Conservation (phyloP, 1,284 basidiomycete species). For the Marasmius tenuissimus region DNA sequence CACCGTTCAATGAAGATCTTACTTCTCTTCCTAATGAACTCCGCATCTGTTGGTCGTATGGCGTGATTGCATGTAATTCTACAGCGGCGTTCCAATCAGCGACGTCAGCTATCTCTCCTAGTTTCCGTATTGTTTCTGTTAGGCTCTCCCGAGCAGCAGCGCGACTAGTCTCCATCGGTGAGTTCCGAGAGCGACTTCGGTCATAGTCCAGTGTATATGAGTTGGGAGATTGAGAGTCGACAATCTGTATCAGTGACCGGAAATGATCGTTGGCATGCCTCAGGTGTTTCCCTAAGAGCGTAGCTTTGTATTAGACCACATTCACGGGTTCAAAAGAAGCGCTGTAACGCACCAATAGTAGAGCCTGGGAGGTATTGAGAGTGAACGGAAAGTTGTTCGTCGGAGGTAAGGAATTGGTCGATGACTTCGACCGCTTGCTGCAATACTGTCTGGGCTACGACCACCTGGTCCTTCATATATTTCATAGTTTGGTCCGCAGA, state of each 20-base stretch:
- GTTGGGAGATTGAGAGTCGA: conserved; percentile 45
- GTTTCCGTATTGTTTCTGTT: conserved; percentile 50
- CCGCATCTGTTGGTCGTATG: conserved; percentile 68
- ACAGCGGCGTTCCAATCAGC: conserved; percentile 54
- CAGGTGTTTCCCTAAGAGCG: conserved; percentile 68
- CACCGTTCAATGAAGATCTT: conserved; percentile 17
- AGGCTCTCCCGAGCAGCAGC: conserved; percentile 58
- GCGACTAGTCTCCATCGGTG: conserved; percentile 75
- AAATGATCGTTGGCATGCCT: conserved; percentile 83
- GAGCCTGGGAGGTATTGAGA: conserved; percentile 78
- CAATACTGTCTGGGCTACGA: conserved; percentile 64
- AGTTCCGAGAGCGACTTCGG: conserved; percentile 48
- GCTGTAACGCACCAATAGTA: conserved; percentile 62
- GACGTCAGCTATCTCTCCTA: conserved; percentile 53
- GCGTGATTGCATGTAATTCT: conserved; percentile 76
- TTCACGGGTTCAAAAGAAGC: background rate
- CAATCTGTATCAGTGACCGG: conserved; percentile 58
- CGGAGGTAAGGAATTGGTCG: conserved; percentile 59
- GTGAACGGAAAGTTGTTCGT: conserved; percentile 64
- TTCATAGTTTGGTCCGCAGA: conserved; percentile 17
- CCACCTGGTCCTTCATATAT: conserved; percentile 51
- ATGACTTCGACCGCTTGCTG: conserved; percentile 71
- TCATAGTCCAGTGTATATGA: conserved; percentile 1
- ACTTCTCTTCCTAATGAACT: conserved; percentile 84
- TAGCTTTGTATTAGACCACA: background rate